Evolutionary conservation across 176 grass and related monocot species (phyloP).

Genomic region (Microstegium vimineum): DNA sequence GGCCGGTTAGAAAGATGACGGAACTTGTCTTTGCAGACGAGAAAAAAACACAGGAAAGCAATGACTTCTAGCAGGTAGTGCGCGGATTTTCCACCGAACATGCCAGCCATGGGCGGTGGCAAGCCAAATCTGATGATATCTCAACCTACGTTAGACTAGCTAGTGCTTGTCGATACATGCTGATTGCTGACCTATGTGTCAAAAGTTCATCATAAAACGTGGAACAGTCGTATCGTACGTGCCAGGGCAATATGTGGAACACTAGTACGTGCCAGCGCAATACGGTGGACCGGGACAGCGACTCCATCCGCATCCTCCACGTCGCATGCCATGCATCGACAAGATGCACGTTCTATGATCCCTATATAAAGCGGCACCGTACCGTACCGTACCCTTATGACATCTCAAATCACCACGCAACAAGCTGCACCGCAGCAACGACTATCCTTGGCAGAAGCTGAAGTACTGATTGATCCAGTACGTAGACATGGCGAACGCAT

Average conservation of each 20-base stretch:
- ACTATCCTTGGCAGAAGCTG: not conserved
- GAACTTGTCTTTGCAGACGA: not conserved
- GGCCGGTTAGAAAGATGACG: not conserved
- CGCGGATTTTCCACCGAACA: not conserved
- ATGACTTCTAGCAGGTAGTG: not conserved
- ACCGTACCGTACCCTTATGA: no score
- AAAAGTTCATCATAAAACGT: not conserved
- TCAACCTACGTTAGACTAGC: no score
- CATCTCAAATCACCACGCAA: not conserved
- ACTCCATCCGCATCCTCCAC: not conserved
- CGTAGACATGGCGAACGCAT: slow-evolving; percentile 22
- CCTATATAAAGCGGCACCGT: not conserved
- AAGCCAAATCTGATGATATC: not conserved
- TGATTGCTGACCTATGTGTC: not conserved
- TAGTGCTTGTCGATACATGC: not conserved
- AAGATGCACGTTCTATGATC: not conserved
- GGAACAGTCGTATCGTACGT: no score
- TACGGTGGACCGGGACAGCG: not conserved
- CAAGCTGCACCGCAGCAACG: not conserved
- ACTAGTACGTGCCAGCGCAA: not conserved
- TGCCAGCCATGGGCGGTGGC: not conserved
- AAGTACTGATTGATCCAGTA: not conserved
- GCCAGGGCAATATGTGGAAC: not conserved
- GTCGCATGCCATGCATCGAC: not conserved
- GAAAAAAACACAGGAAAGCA: not conserved